Evolutionary conservation across 192 early-diverging fungal species (phyloP).

Genomic region (Lobosporangium transversale): DNA sequence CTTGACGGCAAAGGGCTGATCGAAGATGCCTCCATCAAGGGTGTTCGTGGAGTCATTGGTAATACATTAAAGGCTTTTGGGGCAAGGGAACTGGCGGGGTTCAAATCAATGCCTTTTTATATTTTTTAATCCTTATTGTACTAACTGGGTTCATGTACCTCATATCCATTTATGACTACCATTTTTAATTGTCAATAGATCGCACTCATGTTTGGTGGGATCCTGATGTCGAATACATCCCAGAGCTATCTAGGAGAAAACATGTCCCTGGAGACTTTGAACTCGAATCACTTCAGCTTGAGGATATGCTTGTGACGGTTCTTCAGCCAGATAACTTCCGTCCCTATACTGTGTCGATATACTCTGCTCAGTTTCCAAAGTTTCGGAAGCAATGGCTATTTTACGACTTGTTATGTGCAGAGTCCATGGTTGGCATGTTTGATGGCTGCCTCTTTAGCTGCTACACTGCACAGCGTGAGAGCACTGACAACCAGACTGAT

Average conservation of each 20-base stretch:
- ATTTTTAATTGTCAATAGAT: conserved; percentile 55
- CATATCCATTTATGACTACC: background rate
- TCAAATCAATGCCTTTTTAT: background rate
- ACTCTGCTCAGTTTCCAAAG: conserved; percentile 80
- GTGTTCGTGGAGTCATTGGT: conserved; percentile 86
- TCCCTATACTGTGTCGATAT: conserved; percentile 88
- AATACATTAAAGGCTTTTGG: no score
- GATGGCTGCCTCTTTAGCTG: conserved; percentile 96
- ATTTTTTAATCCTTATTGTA: background rate
- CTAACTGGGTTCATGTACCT: no score
- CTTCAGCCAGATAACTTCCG: conserved; percentile 85
- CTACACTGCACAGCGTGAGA: conserved; percentile 82
- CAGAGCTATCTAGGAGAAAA: conserved; percentile 65
- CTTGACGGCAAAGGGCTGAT: conserved; percentile 88
- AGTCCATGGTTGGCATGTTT: conserved; percentile 89
- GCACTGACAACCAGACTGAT: conserved; percentile 55
- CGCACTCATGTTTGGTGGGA: conserved; percentile 85
- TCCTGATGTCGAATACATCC: conserved; percentile 65
- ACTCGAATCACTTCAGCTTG: conserved; percentile 80
- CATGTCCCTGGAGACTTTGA: conserved; percentile 86
- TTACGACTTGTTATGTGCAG: conserved; percentile 89
- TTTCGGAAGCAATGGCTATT: conserved; percentile 94
- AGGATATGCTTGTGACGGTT: conserved; percentile 91
- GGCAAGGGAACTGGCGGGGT: background rate
- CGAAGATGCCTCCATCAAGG: conserved; percentile 82